Conservation (phyloP, 257 asterid species). For the Ilex aquifolium region DNA sequence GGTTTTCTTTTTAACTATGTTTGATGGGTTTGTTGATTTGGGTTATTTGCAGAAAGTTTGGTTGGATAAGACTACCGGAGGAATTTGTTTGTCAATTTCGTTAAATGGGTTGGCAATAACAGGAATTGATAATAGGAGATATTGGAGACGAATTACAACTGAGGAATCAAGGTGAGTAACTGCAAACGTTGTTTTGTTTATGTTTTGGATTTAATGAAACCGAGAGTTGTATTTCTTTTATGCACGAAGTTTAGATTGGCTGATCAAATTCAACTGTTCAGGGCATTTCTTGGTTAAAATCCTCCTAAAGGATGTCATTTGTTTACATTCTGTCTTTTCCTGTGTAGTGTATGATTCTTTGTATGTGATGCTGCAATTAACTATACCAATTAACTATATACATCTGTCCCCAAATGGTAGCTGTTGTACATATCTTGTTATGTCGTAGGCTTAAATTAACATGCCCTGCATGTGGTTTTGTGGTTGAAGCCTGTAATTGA, state of each 20-base stretch:
- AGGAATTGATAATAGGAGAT: not conserved
- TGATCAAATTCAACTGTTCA: not conserved
- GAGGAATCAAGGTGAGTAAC: not conserved
- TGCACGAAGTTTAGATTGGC: not conserved
- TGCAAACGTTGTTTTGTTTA: not conserved
- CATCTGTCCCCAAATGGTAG: too few relatives aligned
- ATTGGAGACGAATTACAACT: not conserved
- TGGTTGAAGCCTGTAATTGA: too few relatives aligned
- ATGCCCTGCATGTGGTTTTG: too few relatives aligned
- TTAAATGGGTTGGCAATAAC: conserved; percentile 1
- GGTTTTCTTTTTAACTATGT: not conserved
- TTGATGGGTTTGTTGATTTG: not conserved
- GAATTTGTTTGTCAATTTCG: not conserved
- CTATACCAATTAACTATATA: too few relatives aligned
- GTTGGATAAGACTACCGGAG: conserved; percentile 1
- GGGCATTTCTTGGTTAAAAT: conserved; percentile 15
- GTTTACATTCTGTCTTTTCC: not conserved
- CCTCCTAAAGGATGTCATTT: conserved; percentile 10
- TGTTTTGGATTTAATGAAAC: not conserved
- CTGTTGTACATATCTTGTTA: too few relatives aligned
- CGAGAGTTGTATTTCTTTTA: not conserved
- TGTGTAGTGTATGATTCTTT: too few relatives aligned
- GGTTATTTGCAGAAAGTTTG: not conserved
- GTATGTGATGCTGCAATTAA: too few relatives aligned
- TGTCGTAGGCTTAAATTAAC: too few relatives aligned